phyloP scores from a whole-genome alignment of 768 basidiomycete species.

The Boletus vermiculosoides region DNA sequence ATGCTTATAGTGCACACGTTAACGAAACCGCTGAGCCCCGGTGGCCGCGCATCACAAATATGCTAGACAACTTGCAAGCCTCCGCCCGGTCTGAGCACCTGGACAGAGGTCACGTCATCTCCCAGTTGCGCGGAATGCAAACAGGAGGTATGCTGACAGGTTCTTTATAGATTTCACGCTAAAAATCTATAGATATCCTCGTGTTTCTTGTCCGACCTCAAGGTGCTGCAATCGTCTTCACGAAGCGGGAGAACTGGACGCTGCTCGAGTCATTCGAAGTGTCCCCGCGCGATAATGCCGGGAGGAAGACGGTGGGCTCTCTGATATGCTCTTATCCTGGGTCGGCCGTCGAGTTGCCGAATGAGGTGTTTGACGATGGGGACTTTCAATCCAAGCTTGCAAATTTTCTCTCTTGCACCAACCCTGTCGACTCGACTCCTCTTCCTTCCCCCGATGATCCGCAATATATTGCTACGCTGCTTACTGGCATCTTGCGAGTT shows the following conservation, averaged over 20 bases:
- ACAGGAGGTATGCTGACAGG: background rate
- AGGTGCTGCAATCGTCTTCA: conserved; percentile 42
- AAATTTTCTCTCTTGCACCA: background rate
- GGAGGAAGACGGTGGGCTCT: conserved; percentile 31
- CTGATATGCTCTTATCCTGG: conserved; percentile 26
- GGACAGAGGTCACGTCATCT: background rate
- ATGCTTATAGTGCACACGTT: no score
- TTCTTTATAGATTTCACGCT: background rate
- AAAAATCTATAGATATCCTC: conserved; percentile 32
- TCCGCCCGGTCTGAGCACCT: no score
- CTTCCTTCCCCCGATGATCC: background rate
- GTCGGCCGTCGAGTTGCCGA: conserved; percentile 15
- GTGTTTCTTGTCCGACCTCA: conserved; percentile 40
- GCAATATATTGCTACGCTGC: background rate
- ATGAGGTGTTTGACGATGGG: conserved; percentile 7
- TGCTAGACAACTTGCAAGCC: background rate
- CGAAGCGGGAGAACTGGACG: conserved; percentile 21
- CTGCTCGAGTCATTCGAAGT: conserved; percentile 11
- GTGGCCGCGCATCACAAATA: background rate
- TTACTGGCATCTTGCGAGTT: background rate
- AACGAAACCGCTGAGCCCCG: no score
- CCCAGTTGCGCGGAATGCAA: no score
- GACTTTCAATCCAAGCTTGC: conserved; percentile 17
- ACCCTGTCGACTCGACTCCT: background rate
- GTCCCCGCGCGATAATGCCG: conserved; percentile 27